Base-by-base conservation (phyloP, 129 eudicot species). In the Escallonia rubra region DNA sequence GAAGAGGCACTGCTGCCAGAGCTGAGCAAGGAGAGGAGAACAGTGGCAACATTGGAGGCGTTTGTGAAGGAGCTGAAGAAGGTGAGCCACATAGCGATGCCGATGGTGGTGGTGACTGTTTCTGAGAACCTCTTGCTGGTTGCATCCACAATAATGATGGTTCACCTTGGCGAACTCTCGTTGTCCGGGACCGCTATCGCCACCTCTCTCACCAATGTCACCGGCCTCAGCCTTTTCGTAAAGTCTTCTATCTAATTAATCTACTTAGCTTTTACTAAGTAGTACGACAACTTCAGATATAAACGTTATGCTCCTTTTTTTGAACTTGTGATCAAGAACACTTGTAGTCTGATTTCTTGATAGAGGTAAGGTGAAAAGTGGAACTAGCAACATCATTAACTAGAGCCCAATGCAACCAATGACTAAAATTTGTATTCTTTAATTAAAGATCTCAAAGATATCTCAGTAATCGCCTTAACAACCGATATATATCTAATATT, bases 161-260 rank as follows among this genome's bases (percentile, higher is more conserved):
- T 71, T 1, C 75, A 69, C 54, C 70, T 76, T 6, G 80, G 75
- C n/a, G 61, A 76, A 47, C 71, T 76, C 45, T 13, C 71, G 15
- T 70, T 76, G 39, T 63, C 80, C 42, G 62, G 71, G 61, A 34
- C 66, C 13, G 70, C 80, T 47, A 42, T 76, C 9, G 80, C 80
- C 43, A 69, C 71, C 52, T 68, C 80, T 58, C 66, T 76, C 66
- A 46, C 80, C 44, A 76, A 76, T 43, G 80, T 76, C 44, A 44
- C 74, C 60, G 80, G 80, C 71, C 48, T 61, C 74, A 76, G 75
- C 43, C n/a, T 76, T 42, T 16, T 70, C 41, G 76, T 69, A 69
- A 34, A 12, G 50, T 64, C 16, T 40, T 6, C 23, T 58, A 23
- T 16, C 61, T 66, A 43, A 15, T 69, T 34, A 50, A 50, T 8